A percentile compares a stretch with the other conserved stretches of the same genome.
Evolutionary conservation across 257 asterid species (phyloP).

Genomic region (Jaltomata sinuosa): DNA sequence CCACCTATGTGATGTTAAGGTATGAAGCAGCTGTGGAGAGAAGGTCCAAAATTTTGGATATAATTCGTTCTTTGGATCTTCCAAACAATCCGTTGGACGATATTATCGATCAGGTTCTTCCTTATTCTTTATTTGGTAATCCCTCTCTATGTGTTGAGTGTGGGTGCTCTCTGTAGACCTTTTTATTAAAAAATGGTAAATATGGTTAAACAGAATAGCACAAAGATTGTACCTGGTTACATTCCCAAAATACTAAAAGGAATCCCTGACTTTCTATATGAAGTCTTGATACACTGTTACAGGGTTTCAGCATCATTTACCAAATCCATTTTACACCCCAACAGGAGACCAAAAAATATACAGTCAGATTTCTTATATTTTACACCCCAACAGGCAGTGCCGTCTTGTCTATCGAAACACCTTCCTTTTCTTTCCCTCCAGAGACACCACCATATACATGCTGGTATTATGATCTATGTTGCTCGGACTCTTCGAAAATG

Average conservation of each 20-base stretch:
- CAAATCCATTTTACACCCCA: neutral
- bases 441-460: neutral
- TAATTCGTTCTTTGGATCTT: conserved; percentile 84
- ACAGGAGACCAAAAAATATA: neutral
- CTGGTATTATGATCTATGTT: too few species aligned
- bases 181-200: neutral
- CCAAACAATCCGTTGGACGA: conserved; percentile 99
- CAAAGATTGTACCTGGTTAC: neutral
- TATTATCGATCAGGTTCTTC: conserved; percentile 84
- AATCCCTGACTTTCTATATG: neutral
- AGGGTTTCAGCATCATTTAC: neutral
- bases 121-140: neutral
- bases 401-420: neutral
- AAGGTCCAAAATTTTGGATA: conserved; percentile 57
- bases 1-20: conserved; percentile 28
- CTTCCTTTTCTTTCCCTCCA: neutral
- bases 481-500: too few species aligned
- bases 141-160: neutral
- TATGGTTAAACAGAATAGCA: neutral
- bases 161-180: neutral
- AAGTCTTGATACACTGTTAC: neutral
- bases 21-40: conserved; percentile 81
- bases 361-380: neutral
- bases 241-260: neutral
- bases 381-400: neutral